phyloP scores from a whole-genome alignment of 257 asterid genomes.

The Jaltomata sinuosa region DNA sequence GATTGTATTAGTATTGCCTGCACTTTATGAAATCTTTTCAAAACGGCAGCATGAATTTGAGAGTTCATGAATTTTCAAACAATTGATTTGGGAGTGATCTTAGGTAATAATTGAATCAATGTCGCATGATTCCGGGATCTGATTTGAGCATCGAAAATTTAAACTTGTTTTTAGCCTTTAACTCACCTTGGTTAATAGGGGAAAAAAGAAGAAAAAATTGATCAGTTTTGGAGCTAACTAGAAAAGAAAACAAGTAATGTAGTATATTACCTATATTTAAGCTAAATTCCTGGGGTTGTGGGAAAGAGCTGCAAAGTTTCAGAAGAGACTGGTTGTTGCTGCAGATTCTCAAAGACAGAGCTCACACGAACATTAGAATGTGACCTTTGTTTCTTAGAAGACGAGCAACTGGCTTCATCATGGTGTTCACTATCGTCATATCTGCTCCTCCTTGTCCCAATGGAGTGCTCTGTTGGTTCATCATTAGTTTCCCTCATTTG shows the following conservation, averaged over 20 bases:
- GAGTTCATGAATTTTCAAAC: neutral
- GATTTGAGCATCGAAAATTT: neutral
- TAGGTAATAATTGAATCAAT: neutral
- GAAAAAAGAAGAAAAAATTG: too few relatives aligned
- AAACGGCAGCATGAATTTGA: too few relatives aligned
- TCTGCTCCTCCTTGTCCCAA: neutral
- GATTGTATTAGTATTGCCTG: too few relatives aligned
- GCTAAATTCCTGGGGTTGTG: too few relatives aligned
- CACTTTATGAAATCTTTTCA: too few relatives aligned
- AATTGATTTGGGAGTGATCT: neutral
- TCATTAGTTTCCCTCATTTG: neutral
- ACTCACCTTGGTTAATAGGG: neutral
- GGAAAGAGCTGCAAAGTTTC: too few relatives aligned
- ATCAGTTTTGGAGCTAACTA: too few relatives aligned
- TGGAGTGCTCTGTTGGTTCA: neutral
- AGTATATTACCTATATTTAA: too few relatives aligned
- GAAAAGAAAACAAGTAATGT: too few relatives aligned
- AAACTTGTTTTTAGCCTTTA: neutral
- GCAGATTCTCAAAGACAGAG: too few relatives aligned
- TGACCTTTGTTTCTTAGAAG: neutral
- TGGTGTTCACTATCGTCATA: neutral
- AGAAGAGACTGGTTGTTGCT: too few relatives aligned
- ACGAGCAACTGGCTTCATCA: neutral
- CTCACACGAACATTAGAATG: too few relatives aligned
- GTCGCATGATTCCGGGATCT: neutral